Base-by-base conservation (phyloP, 352 stramenopile genomes). In the Phytophthora pseudosyringae region DNA sequence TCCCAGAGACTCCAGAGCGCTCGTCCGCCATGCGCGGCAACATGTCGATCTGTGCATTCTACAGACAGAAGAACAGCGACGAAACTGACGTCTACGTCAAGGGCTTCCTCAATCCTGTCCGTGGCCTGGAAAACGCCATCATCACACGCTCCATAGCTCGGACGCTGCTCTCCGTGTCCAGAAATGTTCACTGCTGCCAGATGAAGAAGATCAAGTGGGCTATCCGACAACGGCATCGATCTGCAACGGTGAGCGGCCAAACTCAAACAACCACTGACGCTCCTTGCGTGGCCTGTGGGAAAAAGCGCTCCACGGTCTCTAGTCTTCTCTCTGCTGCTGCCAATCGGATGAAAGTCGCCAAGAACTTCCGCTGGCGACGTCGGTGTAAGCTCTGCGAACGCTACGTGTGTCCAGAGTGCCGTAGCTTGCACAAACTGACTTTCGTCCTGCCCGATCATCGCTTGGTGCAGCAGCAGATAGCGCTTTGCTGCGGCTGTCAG, bases 381-480 rank as follows among this genome's bases (percentile, higher is more conserved):
- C 44, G 45, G n/a, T 83, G 78, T 43, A 71, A 75, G 11, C 46
- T 87, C 5, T 87, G 77, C 60, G 53, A 64, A n/a, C 67, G 56
- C 11, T 67, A 78, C 57, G 75, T 87, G 57, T 87, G 75, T 61
- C 75, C 75, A n/a, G 41, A 68, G 16, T 87, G 75, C 58, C 73
- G 73, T 32, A 74, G 71, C 25, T 69, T 76, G 46, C 72, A 77
- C 29, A 75, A 74, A 36, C 53, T 84, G 21, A 68, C 69, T 16
- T 69, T 71, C 10, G 59, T 78, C n/a, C 46, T 78, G 10, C 52
- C 53, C 1, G 67, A 78, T 10, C 71, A 59, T 52, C 63, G 67
- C 26, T 46, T 78, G 16, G 49, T 76, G 5, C 67, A 69, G 33
- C 71, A 78, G 12, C 62, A 65, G 16, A 50, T 71, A 31, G 45